These are phyloP conservation scores for Circinella umbellata DNA, from an alignment of 371 early-diverging fungal species.

Conservation along the genomic window DNA sequence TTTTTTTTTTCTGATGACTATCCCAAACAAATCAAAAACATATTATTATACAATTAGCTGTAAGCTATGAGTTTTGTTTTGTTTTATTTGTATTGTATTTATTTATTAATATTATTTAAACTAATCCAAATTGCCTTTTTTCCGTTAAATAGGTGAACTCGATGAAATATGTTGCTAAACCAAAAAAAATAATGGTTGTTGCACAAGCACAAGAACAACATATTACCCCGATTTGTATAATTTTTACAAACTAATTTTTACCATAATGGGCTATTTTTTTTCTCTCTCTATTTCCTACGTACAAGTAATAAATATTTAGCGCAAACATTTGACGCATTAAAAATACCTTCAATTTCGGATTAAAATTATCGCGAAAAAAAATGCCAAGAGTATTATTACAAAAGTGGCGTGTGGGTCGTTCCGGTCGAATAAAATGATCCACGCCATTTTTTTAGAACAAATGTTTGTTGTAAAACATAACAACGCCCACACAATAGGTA, in stretches of 20 bases:
- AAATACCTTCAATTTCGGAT: background rate
- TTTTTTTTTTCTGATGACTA: too few relatives aligned
- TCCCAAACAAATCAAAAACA: too few relatives aligned
- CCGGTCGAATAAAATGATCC: too few relatives aligned
- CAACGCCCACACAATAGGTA: too few relatives aligned
- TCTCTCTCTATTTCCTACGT: constrained; percentile 1
- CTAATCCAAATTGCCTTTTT: background rate
- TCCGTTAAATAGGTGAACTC: constrained; percentile 21
- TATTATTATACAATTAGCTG: constrained; percentile 3
- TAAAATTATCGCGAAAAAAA: constrained; percentile 5
- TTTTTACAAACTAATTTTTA: background rate
- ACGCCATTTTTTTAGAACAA: too few relatives aligned
- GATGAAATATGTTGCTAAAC: constrained; percentile 34
- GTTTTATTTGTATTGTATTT: background rate
- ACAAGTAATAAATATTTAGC: too few relatives aligned
- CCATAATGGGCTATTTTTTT: background rate
- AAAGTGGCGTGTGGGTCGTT: too few relatives aligned
- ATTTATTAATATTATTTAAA: background rate
- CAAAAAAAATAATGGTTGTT: background rate
- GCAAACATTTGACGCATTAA: background rate
- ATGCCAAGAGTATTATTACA: background rate
- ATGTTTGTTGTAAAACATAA: too few relatives aligned
- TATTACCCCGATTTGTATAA: constrained; percentile 5
- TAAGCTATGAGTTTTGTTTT: background rate
- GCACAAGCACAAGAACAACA: background rate